phyloP scores from a whole-genome alignment of 176 grass and related monocot genomes.

The Bromus sterilis region DNA sequence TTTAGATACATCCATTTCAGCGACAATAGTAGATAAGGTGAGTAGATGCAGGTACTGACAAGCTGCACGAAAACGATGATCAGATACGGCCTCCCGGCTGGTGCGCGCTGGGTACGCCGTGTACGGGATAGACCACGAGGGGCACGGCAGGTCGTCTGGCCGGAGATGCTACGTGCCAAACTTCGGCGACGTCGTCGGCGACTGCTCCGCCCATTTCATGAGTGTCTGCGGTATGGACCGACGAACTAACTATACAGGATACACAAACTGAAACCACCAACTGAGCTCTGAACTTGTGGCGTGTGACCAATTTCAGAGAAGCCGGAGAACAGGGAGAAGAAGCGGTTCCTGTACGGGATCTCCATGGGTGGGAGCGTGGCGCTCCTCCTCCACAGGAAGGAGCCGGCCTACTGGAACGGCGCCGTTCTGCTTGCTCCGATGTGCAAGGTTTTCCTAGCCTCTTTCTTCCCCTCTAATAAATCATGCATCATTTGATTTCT shows the following conservation, averaged over 20 bases:
- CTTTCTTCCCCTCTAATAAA: background rate
- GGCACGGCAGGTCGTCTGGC: conserved; percentile 67
- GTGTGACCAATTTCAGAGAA: conserved; percentile 30
- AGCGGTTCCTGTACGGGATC: conserved; percentile 45
- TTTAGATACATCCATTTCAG: too few species aligned
- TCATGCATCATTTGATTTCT: background rate
- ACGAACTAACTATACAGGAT: background rate
- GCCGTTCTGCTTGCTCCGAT: conserved; percentile 59
- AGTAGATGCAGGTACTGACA: background rate
- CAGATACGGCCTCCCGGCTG: conserved; percentile 40
- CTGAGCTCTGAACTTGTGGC: background rate
- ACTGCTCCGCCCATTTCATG: conserved; percentile 51
- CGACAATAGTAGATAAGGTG: too few species aligned
- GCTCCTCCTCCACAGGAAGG: conserved; percentile 48
- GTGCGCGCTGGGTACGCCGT: conserved; percentile 46
- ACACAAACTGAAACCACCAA: background rate
- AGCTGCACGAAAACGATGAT: background rate
- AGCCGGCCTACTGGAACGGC: conserved; percentile 40
- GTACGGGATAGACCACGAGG: conserved; percentile 67
- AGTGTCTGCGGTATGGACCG: conserved; percentile 39
- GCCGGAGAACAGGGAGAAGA: conserved; percentile 40
- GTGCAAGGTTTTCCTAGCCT: conserved; percentile 84
- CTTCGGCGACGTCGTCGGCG: conserved; percentile 31
- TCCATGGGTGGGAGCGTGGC: conserved; percentile 56
- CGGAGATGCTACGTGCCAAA: conserved; percentile 41